phyloP scores from a whole-genome alignment of 768 basidiomycete species.

The Russula emetica region DNA sequence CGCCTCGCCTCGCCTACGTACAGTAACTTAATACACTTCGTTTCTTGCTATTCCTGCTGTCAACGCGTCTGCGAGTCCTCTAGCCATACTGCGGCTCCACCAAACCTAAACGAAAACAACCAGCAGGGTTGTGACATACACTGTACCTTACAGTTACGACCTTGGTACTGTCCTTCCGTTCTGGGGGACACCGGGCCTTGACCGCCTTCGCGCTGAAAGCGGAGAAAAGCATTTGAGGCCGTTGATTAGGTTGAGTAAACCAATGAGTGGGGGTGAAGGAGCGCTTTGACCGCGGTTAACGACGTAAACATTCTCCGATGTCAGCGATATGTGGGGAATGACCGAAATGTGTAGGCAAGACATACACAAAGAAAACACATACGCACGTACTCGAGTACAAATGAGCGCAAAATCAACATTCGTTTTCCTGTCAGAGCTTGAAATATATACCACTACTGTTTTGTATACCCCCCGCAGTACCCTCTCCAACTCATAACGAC shows the following conservation, averaged over 20 bases:
- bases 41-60: background rate
- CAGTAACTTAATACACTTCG: background rate
- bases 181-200: constrained; percentile 36
- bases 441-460: constrained; percentile 45
- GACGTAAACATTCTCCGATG: constrained; percentile 49
- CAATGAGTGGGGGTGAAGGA: constrained; percentile 41
- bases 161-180: background rate
- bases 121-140: too few relatives aligned
- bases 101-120: background rate
- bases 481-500: constrained; percentile 49
- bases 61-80: background rate
- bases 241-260: constrained; percentile 45
- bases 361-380: too few relatives aligned
- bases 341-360: constrained; percentile 14
- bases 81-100: background rate
- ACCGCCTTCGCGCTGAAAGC: constrained; percentile 44
- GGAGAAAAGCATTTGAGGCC: constrained; percentile 34
- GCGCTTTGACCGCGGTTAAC: constrained; percentile 44
- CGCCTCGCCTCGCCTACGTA: background rate
- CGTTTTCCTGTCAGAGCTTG: too few relatives aligned
- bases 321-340: constrained; percentile 13
- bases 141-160: constrained; percentile 6
- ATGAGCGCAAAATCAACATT: background rate
- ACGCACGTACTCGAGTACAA: too few relatives aligned
- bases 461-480: constrained; percentile 41